Base-by-base conservation (phyloP, 2,329 filamentous ascomycete genomes). In the Trichoderma lentiforme region DNA sequence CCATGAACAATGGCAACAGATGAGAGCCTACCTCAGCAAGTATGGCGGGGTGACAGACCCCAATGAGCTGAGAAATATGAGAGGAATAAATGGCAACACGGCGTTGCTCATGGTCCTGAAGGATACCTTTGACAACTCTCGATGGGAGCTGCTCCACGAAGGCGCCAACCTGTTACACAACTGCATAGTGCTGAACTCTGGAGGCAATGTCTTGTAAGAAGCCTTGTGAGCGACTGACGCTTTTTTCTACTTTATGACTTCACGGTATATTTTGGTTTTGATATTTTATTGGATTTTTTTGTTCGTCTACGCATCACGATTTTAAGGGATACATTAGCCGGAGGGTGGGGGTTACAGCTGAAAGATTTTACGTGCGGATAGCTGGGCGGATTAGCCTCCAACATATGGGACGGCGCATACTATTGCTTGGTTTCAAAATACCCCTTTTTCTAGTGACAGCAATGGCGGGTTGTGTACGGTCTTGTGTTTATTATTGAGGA, bases 131-230 rank as follows among this genome's bases (percentile, higher is more conserved):
- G 86, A 88, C 75, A 91, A 91, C 77, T 94, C 94, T 36, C 87
- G 94, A 63, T 98, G 95, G 95, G 95, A 98, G 84, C 83, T 98
- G 70, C 84, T 98, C 74, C 91, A 96, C 71, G 96, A 98, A 81
- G 95, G 94, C 43, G 92, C 92, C 36, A 91, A 89, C 26, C 83
- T 97, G 73, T 81, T 98, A 78, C 90, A 87, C 70, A 96, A 94
- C 79, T 97, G 95, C 80, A 93, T 97, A 74, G 74, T 78, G n/a
- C 77, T 82, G 8, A 82, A 81, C 39, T 74, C 78, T 15, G 80
- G 79, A 9, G 79, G 76, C 18, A 77, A 74, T 18, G 73, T 81
- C 61, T 61, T 73, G n/a, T 80, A 65, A 60, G 5, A 76, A 76
- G 71, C 30, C 43, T 12, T 6, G 47, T 32, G 26, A 32, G 30